Conservation (phyloP, 1,284 basidiomycete species). For the Trichosporon sp. region DNA sequence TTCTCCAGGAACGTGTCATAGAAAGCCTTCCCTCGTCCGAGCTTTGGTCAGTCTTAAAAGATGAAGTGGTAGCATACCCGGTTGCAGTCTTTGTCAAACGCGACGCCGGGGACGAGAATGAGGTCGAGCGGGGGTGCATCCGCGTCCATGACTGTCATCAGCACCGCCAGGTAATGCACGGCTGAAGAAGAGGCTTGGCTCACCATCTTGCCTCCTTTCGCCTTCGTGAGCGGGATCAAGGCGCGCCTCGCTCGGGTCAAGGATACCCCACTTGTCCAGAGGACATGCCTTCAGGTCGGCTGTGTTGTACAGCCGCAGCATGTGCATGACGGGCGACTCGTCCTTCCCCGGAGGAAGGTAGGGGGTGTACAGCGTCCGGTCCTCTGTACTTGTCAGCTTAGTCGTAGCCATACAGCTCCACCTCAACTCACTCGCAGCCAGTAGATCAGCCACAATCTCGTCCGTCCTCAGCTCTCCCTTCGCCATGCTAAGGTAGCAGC, state of each 20-base stretch:
- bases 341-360: slow-evolving; percentile 25
- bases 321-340: slow-evolving; percentile 34
- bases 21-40: slow-evolving; percentile 47
- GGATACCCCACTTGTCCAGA: slow-evolving; percentile 46
- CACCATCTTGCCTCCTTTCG: slow-evolving; percentile 36
- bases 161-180: background rate
- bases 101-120: slow-evolving; percentile 45
- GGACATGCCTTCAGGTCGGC: slow-evolving; percentile 36
- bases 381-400: slow-evolving; percentile 1
- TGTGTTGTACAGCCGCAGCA: slow-evolving; percentile 41
- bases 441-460: slow-evolving; percentile 33
- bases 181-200: slow-evolving; percentile 11
- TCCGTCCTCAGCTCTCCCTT: slow-evolving; percentile 43
- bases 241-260: slow-evolving; percentile 37
- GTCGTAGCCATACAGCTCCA: background rate
- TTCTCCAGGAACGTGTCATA: slow-evolving; percentile 42
- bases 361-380: slow-evolving; percentile 36
- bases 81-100: slow-evolving; percentile 42
- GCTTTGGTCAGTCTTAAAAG: slow-evolving; percentile 22
- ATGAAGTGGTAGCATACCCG: slow-evolving; percentile 27
- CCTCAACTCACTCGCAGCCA: slow-evolving; percentile 12
- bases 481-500: slow-evolving; percentile 45
- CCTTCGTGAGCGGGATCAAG: slow-evolving; percentile 21
- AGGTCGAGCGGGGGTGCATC: slow-evolving; percentile 30
- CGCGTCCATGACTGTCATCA: slow-evolving; percentile 24